Evolutionary conservation across 2,329 filamentous ascomycete species (phyloP), one percentile per base, ranked within the genome.

Genomic region (Sclerotinia borealis): DNA sequence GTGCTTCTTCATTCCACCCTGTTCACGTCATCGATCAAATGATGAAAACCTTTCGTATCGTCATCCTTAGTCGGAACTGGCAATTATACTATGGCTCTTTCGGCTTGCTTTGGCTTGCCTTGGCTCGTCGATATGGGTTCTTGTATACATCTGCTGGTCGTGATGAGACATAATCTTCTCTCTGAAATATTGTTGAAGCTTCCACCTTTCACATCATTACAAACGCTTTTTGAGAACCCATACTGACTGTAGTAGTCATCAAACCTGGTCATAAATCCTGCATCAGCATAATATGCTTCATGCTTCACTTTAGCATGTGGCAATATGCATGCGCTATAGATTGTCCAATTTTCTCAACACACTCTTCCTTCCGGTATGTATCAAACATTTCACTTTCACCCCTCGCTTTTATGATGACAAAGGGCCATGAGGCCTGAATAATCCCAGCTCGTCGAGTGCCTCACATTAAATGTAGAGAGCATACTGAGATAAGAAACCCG

Each of bases 361-460:
- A 45, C 27, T 25, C n/a, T 36, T 34, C 6, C 29, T 36, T 36
- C 27, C 34, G 50, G 60, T 62, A 62, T 39, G 60, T 27, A 47
- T 48, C 9, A 17, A 22, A 19, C 4, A 31, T 29, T 48, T 56
- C 4, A 34, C 25, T 31, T 56, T 25, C 4, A 34, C 17, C 27
- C n/a, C 31, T 19, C 65, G 71, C 73, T 86, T 81, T 77, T 73
- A 89, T 96, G 95, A 98, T 98, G 95, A 98, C 88, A 89, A 96
- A 96, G 89, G 95, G 92, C 91, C 87, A 84, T 82, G 81, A 79
- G 84, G 91, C 92, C 93, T 90, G 90, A 92, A 74, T 91, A 93
- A 96, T 91, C 95, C 95, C 95, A 99, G 95, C 95, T 99, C 95
- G 90, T 96, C 89, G 93, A 98, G 88, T 86, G 85, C 85, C 89